phyloP scores from a whole-genome alignment of 23 red algal species.

The Rhodosorus marinus region DNA sequence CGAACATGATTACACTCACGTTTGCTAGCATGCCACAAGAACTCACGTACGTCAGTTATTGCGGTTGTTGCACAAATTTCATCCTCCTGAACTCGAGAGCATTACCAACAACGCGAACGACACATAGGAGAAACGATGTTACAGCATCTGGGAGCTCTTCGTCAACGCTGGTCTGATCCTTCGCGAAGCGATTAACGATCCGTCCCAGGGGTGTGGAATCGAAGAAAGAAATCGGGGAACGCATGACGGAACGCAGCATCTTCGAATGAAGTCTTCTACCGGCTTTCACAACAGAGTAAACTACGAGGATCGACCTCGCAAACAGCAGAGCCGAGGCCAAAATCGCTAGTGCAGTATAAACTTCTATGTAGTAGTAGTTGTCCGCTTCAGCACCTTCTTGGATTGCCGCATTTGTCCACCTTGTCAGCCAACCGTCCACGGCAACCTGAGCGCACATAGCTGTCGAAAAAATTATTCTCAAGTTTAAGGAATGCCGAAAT shows the following conservation, averaged over 20 bases:
- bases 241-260: constrained; percentile 10
- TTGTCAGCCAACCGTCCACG: constrained; percentile 19
- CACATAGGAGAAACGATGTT: constrained; percentile 4
- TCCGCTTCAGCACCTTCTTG: background rate
- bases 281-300: constrained; percentile 5
- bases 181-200: constrained; percentile 19
- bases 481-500: no score
- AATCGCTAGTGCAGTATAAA: constrained; percentile 14
- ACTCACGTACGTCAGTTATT: background rate
- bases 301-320: constrained; percentile 2
- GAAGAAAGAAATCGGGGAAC: constrained; percentile 24
- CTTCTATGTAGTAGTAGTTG: constrained; percentile 15
- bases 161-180: constrained; percentile 30
- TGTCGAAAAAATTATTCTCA: no score
- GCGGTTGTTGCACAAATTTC: background rate
- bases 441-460: no score
- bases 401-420: constrained; percentile 12
- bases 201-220: constrained; percentile 34
- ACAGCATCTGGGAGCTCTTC: constrained; percentile 12
- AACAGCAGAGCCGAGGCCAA: constrained; percentile 1
- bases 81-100: no score
- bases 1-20: background rate
- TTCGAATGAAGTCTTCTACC: constrained; percentile 5
- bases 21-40: no score
- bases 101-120: constrained; percentile 11